A percentile compares a stretch with the other conserved stretches of the same genome.
These are phyloP conservation scores for Penicillium sp. DNA, from an alignment of 2,329 filamentous ascomycete species.

Conservation along the genomic window DNA sequence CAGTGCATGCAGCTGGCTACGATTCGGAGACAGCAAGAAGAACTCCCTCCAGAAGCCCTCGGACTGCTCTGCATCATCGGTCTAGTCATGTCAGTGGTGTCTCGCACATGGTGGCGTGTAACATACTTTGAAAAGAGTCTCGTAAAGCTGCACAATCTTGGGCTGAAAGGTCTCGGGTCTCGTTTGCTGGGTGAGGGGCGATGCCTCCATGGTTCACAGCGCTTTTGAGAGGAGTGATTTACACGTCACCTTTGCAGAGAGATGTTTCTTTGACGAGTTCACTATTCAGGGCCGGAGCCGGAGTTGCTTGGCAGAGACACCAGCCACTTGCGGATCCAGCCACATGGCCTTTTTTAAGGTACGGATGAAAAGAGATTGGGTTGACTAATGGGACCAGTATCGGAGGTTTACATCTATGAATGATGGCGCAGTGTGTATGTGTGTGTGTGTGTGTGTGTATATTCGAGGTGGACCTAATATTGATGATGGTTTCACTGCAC, in stretches of 20 bases:
- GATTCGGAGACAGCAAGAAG: slow-evolving; percentile 83
- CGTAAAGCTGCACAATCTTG: slow-evolving; percentile 89
- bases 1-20: slow-evolving; percentile 63
- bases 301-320: slow-evolving; percentile 10
- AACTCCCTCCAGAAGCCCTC: slow-evolving; percentile 97
- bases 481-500: neutral
- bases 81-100: slow-evolving; percentile 44
- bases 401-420: neutral
- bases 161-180: slow-evolving; percentile 88
- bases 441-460: too few relatives aligned
- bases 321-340: slow-evolving; percentile 30
- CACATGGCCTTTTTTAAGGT: slow-evolving; percentile 23
- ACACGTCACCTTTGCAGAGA: slow-evolving; percentile 12
- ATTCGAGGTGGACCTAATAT: too few relatives aligned
- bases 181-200: slow-evolving; percentile 88
- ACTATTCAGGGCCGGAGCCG: slow-evolving; percentile 1
- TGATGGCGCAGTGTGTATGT: neutral
- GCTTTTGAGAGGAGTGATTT: slow-evolving; percentile 13
- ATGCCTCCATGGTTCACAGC: slow-evolving; percentile 69
- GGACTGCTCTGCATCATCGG: slow-evolving; percentile 66
- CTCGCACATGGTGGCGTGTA: slow-evolving; percentile 3
- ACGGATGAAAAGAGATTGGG: neutral
- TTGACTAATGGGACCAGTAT: neutral
- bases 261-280: slow-evolving; percentile 8
- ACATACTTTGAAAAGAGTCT: slow-evolving; percentile 67